Conservation (phyloP, 2,329 filamentous ascomycete species). For the Ascosphaera aggregata region DNA sequence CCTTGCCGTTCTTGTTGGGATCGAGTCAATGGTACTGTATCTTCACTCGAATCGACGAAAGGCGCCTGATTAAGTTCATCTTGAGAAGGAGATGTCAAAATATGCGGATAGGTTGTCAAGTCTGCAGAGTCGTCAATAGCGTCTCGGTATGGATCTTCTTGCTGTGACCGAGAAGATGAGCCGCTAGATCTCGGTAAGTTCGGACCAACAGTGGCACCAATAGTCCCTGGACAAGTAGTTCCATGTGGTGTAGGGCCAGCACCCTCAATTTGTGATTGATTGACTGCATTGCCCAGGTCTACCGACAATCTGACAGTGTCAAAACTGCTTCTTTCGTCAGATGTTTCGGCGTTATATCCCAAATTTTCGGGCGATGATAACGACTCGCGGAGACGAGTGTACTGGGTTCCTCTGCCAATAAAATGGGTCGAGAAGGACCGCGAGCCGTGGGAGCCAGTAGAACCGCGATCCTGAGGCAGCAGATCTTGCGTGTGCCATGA, state of each 20-base stretch:
- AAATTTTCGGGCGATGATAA: not conserved
- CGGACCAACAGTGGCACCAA: not conserved
- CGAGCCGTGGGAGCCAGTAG: not conserved
- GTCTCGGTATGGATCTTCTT: not conserved
- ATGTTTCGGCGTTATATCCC: not conserved
- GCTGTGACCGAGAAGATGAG: too few relatives aligned
- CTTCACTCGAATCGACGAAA: not conserved
- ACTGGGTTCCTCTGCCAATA: not conserved
- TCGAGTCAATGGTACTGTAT: not conserved
- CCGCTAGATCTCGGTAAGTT: not conserved
- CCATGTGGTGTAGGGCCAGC: constrained; percentile 8
- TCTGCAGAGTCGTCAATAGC: not conserved
- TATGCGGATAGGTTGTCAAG: constrained; percentile 3
- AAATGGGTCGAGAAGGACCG: not conserved
- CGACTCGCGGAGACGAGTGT: not conserved
- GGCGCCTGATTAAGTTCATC: not conserved
- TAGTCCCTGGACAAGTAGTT: constrained; percentile 14
- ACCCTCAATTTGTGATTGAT: not conserved
- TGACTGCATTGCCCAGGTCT: not conserved
- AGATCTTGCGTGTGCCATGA: not conserved
- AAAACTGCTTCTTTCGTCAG: not conserved
- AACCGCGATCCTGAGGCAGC: not conserved
- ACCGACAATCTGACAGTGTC: not conserved
- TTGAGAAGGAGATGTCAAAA: not conserved
- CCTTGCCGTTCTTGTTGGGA: not conserved